A percentile compares a stretch with the other conserved stretches of the same genome.
Conservation (phyloP, 2,329 filamentous ascomycete genomes). For the Cercospora beticola region DNA sequence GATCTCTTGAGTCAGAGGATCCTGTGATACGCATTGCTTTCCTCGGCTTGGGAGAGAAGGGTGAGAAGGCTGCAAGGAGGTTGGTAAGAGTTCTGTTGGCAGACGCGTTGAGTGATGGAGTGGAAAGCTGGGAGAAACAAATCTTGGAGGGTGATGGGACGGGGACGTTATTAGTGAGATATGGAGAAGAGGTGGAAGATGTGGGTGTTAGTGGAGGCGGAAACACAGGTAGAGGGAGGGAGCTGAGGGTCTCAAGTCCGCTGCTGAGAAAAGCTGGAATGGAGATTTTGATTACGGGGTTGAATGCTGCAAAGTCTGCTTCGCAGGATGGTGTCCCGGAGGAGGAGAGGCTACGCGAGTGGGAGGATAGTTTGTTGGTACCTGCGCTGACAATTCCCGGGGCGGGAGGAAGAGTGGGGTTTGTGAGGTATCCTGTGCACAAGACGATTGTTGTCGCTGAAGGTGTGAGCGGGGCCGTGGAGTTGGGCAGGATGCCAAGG, state of each 20-base stretch:
- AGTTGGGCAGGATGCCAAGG: constrained; percentile 46
- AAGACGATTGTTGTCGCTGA: constrained; percentile 72
- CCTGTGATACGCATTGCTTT: constrained; percentile 58
- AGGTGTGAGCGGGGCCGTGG: constrained; percentile 67
- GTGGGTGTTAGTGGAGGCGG: constrained; percentile 21
- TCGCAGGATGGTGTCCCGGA: constrained; percentile 30
- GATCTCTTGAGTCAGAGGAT: constrained; percentile 58
- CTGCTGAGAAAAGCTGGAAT: constrained; percentile 61
- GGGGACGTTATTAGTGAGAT: constrained; percentile 46
- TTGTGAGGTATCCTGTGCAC: constrained; percentile 79
- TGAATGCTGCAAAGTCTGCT: constrained; percentile 46
- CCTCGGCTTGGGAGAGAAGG: constrained; percentile 37
- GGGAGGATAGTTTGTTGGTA: constrained; percentile 69
- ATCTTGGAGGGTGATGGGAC: constrained; percentile 38
- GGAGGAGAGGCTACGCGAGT: constrained; percentile 30
- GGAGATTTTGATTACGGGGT: constrained; percentile 60
- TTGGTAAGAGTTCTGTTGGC: constrained; percentile 63
- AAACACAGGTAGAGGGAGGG: constrained; percentile 50
- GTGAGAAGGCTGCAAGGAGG: constrained; percentile 57
- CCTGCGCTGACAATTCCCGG: constrained; percentile 69
- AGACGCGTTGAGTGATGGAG: constrained; percentile 44
- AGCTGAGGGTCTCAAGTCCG: constrained; percentile 64
- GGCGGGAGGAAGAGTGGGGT: constrained; percentile 62
- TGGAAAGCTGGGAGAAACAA: constrained; percentile 46
- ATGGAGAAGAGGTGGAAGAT: constrained; percentile 56